Evolutionary conservation across 208 protist genomes (phyloP).

Genomic region (Trypanosoma rangeli): DNA sequence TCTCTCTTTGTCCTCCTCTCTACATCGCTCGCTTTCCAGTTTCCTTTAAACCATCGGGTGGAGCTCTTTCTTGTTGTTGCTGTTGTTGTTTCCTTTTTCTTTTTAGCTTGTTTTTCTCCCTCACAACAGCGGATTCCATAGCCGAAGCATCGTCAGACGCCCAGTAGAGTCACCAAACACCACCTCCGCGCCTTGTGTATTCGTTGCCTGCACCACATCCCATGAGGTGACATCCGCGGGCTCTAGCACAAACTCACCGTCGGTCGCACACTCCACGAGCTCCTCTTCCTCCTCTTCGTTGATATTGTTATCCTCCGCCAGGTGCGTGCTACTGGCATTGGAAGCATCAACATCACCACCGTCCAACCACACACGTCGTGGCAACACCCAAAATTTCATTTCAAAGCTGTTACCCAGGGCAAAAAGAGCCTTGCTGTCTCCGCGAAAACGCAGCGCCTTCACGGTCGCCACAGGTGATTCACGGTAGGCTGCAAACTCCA

Average conservation of each 20-base stretch:
- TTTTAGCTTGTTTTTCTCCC: neutral
- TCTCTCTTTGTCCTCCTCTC: neutral
- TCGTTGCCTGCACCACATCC: constrained; percentile 16
- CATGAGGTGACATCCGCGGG: constrained; percentile 23
- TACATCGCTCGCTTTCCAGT: neutral
- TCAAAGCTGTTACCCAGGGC: constrained; percentile 21
- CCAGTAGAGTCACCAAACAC: constrained; percentile 64
- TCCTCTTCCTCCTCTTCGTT: constrained; percentile 16
- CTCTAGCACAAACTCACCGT: constrained; percentile 31
- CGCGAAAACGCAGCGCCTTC: constrained; percentile 17
- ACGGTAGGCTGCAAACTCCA: constrained; percentile 22
- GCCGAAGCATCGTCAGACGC: constrained; percentile 45
- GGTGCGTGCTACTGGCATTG: neutral
- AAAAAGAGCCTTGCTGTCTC: constrained; percentile 20
- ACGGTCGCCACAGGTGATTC: constrained; percentile 17
- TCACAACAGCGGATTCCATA: constrained; percentile 47
- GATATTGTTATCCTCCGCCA: neutral
- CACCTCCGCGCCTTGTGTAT: constrained; percentile 28
- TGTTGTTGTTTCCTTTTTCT: neutral
- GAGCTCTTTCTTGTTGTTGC: neutral
- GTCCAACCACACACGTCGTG: neutral
- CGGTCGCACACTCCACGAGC: constrained; percentile 24
- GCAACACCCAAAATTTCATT: constrained; percentile 29
- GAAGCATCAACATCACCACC: neutral
- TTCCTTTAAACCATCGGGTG: neutral